Evolutionary conservation across 2,329 filamentous ascomycete genomes (phyloP).

Genomic region (Microdochium trichocladiopsis): DNA sequence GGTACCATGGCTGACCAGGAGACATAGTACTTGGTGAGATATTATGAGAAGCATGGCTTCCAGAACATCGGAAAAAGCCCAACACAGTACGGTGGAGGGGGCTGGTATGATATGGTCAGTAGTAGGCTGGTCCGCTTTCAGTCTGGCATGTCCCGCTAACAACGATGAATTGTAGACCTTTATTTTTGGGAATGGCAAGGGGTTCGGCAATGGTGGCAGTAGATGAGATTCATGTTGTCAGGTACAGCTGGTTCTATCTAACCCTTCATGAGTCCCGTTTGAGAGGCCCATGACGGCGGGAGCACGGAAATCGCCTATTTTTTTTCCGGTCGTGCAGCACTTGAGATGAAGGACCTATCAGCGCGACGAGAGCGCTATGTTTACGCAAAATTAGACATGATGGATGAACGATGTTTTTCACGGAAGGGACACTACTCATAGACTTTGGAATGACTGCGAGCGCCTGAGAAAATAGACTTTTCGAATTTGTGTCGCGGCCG

Average conservation of each 20-base stretch:
- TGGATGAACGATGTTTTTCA: too few relatives aligned
- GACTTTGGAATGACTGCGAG: neutral
- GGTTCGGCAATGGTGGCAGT: too few relatives aligned
- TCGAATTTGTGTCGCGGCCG: neutral
- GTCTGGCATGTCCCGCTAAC: neutral
- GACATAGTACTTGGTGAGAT: conserved; percentile 55
- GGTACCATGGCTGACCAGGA: neutral
- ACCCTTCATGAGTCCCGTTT: too few relatives aligned
- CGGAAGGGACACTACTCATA: neutral
- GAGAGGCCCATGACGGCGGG: too few relatives aligned
- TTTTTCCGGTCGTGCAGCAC: too few relatives aligned
- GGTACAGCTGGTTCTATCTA: too few relatives aligned
- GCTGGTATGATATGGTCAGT: conserved; percentile 75
- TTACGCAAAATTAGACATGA: too few relatives aligned
- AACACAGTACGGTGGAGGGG: conserved; percentile 68
- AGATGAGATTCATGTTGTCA: too few relatives aligned
- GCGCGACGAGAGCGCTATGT: too few relatives aligned
- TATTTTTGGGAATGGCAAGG: neutral
- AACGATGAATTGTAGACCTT: conserved; percentile 1
- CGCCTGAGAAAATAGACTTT: neutral
- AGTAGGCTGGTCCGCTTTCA: neutral
- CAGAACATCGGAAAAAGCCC: conserved; percentile 59
- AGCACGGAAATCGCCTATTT: too few relatives aligned
- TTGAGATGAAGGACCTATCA: too few relatives aligned
- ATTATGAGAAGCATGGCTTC: conserved; percentile 74